Base-by-base conservation (phyloP, 768 basidiomycete species). In the Naematelia aurantialba region DNA sequence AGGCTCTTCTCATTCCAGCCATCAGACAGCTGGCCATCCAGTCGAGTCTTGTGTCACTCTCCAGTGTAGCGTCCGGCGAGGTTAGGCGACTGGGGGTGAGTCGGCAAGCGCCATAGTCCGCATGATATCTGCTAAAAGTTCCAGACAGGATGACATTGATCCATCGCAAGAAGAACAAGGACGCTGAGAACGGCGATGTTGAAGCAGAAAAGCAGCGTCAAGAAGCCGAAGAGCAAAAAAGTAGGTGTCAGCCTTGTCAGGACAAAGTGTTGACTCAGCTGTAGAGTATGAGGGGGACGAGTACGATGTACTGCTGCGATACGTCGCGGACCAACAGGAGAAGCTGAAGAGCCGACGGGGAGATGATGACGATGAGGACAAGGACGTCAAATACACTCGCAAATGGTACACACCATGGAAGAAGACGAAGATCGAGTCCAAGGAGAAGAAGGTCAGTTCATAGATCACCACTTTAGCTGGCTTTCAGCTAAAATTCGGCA, bases 401-500 rank as follows among this genome's bases (percentile, higher is more conserved):
- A 62, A 78, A 1, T 82, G 81, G 81, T 82, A 81, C 62, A 72
- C 76, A 24, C 81, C 81, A 13, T 82, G 81, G 81, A 81, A 79
- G 65, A 80, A 69, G 57, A 68, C 75, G 45, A 70, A 70, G 45
- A 66, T 72, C 13, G 48, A 70, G 30, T 56, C 54, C 48, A 65
- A 71, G 13, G 64, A 70, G 30, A 71, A 69, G 71, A 76, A 78
- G 68, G 77, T 75, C 44, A 56, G 60, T 55, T 12, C n/a, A n/a
- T n/a, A 5, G 29, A 34, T 56, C 26, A 3, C 5, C 29, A 24
- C 26, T 21, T 2, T 25, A 14, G 4, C 31, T 25, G 44, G 12
- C 13, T 22, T 49, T 49, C 47, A 12, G 11, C 54, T 29, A 19
- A n/a, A 52, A 3, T 27, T 10, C 51, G 14, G 19, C 50, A 78